Evolutionary conservation across 2,329 filamentous ascomycete species (phyloP).

Genomic region (Acrodontium crateriforme): DNA sequence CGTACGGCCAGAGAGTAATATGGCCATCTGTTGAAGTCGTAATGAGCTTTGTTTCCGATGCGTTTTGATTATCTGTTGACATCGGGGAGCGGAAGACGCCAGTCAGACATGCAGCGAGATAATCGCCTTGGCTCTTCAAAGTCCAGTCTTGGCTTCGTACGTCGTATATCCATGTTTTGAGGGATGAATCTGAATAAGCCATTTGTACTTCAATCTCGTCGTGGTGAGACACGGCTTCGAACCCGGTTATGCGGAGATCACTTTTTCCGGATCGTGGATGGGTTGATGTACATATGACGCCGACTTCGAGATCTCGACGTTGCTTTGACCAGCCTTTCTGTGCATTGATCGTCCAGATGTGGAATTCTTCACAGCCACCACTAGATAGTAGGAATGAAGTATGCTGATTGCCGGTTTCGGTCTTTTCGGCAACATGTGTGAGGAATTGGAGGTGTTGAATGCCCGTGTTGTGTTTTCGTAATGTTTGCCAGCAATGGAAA

Average conservation of each 20-base stretch:
- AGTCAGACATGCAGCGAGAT: conserved; percentile 52
- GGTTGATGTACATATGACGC: conserved; percentile 38
- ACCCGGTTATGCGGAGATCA: conserved; percentile 72
- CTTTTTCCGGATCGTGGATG: conserved; percentile 36
- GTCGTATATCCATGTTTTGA: conserved; percentile 38
- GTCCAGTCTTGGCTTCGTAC: conserved; percentile 16
- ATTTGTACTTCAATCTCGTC: conserved; percentile 48
- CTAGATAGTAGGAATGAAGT: conserved; percentile 69
- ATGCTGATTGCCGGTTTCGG: conserved; percentile 42
- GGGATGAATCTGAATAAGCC: conserved; percentile 69
- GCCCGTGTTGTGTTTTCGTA: conserved; percentile 70
- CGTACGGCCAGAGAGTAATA: conserved; percentile 29
- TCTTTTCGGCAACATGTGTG: too few relatives aligned
- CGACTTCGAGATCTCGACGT: too few relatives aligned
- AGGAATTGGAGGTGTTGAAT: conserved; percentile 73
- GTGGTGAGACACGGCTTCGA: conserved; percentile 41
- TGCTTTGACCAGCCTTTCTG: conserved; percentile 26
- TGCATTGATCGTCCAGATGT: conserved; percentile 61
- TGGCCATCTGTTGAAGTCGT: conserved; percentile 60
- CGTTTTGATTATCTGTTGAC: too few relatives aligned
- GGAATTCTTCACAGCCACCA: conserved; percentile 79
- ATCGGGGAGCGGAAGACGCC: conserved; percentile 37
- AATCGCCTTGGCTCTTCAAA: conserved; percentile 25
- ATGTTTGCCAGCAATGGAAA: conserved; percentile 43
- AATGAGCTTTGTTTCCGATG: conserved; percentile 4